Conservation (phyloP, 2,329 filamentous ascomycete genomes). For the Graphilbum sp. region DNA sequence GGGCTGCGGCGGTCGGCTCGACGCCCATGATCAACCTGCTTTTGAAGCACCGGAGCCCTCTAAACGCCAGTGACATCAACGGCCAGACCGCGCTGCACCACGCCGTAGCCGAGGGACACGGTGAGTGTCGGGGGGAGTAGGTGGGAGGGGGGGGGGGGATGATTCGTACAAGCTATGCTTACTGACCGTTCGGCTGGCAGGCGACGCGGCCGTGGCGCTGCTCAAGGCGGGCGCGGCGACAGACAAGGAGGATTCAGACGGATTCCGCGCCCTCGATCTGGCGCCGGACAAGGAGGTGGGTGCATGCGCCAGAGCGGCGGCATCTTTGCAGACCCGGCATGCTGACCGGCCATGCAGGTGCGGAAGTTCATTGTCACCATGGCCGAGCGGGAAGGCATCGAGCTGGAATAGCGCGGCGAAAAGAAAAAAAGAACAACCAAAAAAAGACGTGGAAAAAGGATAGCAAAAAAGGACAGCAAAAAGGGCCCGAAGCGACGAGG, state of each 20-base stretch:
- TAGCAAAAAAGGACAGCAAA: no score
- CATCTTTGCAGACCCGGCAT: no score
- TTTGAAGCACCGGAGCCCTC: conserved; percentile 58
- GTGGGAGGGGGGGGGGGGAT: no score
- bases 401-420: conserved; percentile 18
- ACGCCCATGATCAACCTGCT: conserved; percentile 74
- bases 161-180: not conserved
- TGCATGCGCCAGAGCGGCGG: conserved; percentile 3
- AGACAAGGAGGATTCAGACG: conserved; percentile 59
- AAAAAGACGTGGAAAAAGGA: no score
- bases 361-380: conserved; percentile 59
- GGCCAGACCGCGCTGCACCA: conserved; percentile 88
- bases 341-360: conserved; percentile 34
- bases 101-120: conserved; percentile 59
- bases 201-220: conserved; percentile 68
- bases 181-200: conserved; percentile 16
- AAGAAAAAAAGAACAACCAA: not conserved
- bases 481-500: no score
- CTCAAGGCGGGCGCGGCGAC: conserved; percentile 73
- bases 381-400: conserved; percentile 75
- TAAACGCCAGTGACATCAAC: conserved; percentile 68
- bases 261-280: conserved; percentile 57
- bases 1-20: conserved; percentile 78
- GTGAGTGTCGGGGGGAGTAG: no score
- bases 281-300: conserved; percentile 72